Percentiles rank a stretch among this genome's conserved stretches.
Evolutionary conservation across 352 stramenopile genomes (phyloP).

Genomic region (Pseudoperonospora humuli): DNA sequence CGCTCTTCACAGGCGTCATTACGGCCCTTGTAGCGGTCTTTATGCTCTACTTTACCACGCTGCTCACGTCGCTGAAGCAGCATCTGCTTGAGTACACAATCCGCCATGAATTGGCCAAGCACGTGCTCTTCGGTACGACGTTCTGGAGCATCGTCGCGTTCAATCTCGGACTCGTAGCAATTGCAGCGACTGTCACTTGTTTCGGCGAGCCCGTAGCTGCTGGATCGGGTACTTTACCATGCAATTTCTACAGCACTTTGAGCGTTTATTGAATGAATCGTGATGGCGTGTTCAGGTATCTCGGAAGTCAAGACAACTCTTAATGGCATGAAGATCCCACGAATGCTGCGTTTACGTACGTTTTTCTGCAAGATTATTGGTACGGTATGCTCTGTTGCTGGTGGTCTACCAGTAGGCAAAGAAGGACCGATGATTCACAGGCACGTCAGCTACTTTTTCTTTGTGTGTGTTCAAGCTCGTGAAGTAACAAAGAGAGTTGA

Average conservation of each 20-base stretch:
- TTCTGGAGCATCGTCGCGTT: constrained; percentile 66
- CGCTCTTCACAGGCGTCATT: constrained; percentile 59
- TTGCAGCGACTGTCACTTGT: constrained; percentile 65
- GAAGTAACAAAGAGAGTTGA: neutral
- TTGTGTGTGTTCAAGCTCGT: constrained; percentile 17
- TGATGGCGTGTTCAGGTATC: constrained; percentile 74
- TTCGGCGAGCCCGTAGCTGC: constrained; percentile 72
- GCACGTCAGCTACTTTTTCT: constrained; percentile 12
- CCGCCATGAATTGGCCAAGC: constrained; percentile 41
- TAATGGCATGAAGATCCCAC: constrained; percentile 86
- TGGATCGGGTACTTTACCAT: constrained; percentile 47
- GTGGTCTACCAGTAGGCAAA: constrained; percentile 83
- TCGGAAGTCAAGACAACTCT: constrained; percentile 91
- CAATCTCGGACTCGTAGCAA: constrained; percentile 59
- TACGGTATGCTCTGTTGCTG: constrained; percentile 78
- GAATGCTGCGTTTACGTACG: constrained; percentile 62
- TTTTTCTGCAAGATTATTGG: constrained; percentile 87
- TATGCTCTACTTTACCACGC: constrained; percentile 70
- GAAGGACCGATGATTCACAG: constrained; percentile 91
- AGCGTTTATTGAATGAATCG: too few relatives aligned
- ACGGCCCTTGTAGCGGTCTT: constrained; percentile 74
- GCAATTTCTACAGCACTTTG: too few relatives aligned
- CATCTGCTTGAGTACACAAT: constrained; percentile 60
- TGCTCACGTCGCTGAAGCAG: constrained; percentile 63
- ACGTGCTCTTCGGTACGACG: constrained; percentile 64